Conservation (phyloP, 2,329 filamentous ascomycete genomes). For the Epichloe gansuensis region DNA sequence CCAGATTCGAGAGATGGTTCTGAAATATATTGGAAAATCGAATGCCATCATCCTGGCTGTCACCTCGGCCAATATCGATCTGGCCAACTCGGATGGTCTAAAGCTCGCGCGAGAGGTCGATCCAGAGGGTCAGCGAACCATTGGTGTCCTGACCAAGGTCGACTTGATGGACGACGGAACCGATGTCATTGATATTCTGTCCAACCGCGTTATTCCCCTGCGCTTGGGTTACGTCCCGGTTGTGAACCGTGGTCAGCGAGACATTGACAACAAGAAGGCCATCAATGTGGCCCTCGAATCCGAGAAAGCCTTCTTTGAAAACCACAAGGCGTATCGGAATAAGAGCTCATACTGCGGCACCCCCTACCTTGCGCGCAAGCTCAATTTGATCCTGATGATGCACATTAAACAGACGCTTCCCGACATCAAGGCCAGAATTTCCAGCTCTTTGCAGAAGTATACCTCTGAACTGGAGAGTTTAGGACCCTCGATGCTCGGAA, state of each 20-base stretch:
- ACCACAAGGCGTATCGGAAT: conserved; percentile 96
- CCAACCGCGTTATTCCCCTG: conserved; percentile 90
- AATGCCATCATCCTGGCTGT: conserved; percentile 97
- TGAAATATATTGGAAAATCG: conserved; percentile 96
- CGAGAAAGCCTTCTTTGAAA: conserved; percentile 95
- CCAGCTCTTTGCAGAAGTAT: conserved; percentile 91
- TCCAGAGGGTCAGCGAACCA: conserved; percentile 92
- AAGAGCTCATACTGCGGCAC: conserved; percentile 98
- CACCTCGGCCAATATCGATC: conserved; percentile 90
- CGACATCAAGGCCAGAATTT: conserved; percentile 94
- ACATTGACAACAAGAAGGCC: conserved; percentile 96
- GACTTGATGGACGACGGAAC: conserved; percentile 98
- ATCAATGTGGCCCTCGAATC: conserved; percentile 84
- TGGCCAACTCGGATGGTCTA: conserved; percentile 95
- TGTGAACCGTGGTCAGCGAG: conserved; percentile 92
- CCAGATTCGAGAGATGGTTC: conserved; percentile 94
- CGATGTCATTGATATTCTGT: conserved; percentile 95
- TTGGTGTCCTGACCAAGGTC: conserved; percentile 96
- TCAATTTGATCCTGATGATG: conserved; percentile 99
- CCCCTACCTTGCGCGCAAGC: conserved; percentile 87
- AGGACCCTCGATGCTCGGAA: conserved; percentile 89
- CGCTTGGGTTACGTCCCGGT: conserved; percentile 93
- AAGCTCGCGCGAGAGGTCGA: conserved; percentile 96
- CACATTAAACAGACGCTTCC: conserved; percentile 99
- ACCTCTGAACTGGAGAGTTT: conserved; percentile 65